These are phyloP conservation scores for Fusarium lateritium DNA, from an alignment of 2,329 filamentous ascomycete species.

Conservation along the genomic window DNA sequence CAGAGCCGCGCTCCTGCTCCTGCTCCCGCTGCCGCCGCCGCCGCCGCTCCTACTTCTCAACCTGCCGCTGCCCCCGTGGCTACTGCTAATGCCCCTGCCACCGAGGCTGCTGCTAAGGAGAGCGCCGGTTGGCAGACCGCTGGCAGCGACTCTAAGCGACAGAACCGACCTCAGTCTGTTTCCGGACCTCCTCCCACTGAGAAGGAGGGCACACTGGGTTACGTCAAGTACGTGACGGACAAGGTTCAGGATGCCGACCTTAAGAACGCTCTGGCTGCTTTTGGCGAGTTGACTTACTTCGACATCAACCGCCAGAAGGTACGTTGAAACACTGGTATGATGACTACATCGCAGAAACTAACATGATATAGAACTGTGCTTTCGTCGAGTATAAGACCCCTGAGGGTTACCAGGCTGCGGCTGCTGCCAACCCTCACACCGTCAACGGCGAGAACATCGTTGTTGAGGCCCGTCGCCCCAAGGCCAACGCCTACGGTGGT, in stretches of 20 bases:
- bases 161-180: constrained; percentile 80
- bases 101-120: constrained; percentile 66
- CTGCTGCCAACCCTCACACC: constrained; percentile 86
- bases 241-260: constrained; percentile 85
- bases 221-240: constrained; percentile 96
- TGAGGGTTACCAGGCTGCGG: constrained; percentile 86
- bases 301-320: constrained; percentile 90
- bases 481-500: constrained; percentile 78
- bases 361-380: constrained; percentile 82
- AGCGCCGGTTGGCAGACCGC: constrained; percentile 84
- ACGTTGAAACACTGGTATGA: constrained; percentile 44
- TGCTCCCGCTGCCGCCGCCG: constrained; percentile 51
- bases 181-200: constrained; percentile 71
- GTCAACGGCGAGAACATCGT: constrained; percentile 86
- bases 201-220: constrained; percentile 84
- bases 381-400: constrained; percentile 92
- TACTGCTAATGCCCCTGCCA: constrained; percentile 55
- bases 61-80: constrained; percentile 58
- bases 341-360: constrained; percentile 12
- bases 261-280: constrained; percentile 77
- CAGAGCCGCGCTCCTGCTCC: constrained; percentile 69
- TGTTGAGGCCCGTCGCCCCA: constrained; percentile 90
- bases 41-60: constrained; percentile 52
- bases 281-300: constrained; percentile 79
- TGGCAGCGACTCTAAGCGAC: constrained; percentile 85